phyloP scores from a whole-genome alignment of 2,329 filamentous ascomycete species.

The Fusarium sacchari region DNA sequence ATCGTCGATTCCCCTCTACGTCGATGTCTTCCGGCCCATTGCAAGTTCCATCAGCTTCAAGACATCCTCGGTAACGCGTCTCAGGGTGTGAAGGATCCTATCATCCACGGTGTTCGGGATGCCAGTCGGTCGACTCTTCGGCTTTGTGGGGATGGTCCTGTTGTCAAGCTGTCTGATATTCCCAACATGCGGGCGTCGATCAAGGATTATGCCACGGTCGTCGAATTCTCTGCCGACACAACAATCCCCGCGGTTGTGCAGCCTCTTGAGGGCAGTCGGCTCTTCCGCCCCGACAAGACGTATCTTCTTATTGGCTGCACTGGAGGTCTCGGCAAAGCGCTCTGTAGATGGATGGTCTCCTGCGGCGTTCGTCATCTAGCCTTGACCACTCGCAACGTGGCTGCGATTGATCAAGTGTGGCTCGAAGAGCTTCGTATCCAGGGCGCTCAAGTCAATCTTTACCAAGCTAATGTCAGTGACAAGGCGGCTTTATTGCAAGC shows the following conservation, averaged over 20 bases:
- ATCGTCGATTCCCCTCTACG: not conserved
- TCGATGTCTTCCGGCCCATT: not conserved
- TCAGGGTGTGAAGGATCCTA: not conserved
- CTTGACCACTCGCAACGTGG: not conserved
- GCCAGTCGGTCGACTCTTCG: not conserved
- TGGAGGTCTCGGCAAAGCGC: not conserved
- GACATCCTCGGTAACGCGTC: not conserved
- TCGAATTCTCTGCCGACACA: not conserved
- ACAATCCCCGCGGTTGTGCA: not conserved
- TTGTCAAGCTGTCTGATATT: not conserved
- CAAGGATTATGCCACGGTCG: not conserved
- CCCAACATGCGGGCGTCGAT: not conserved
- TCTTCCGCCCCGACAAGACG: not conserved
- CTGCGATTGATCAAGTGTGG: not conserved
- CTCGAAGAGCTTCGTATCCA: not conserved
- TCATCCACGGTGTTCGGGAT: not conserved
- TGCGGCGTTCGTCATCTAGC: not conserved
- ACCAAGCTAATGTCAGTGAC: slow-evolving; percentile 21
- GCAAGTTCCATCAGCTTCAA: not conserved
- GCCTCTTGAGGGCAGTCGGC: not conserved
- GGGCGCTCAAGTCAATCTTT: not conserved
- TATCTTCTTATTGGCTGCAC: not conserved
- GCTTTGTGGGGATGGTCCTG: not conserved
- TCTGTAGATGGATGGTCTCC: not conserved
- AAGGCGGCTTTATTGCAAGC: slow-evolving; percentile 5